Evolutionary conservation across 352 stramenopile species (phyloP).

Genomic region (Globisporangium orthogonon): DNA sequence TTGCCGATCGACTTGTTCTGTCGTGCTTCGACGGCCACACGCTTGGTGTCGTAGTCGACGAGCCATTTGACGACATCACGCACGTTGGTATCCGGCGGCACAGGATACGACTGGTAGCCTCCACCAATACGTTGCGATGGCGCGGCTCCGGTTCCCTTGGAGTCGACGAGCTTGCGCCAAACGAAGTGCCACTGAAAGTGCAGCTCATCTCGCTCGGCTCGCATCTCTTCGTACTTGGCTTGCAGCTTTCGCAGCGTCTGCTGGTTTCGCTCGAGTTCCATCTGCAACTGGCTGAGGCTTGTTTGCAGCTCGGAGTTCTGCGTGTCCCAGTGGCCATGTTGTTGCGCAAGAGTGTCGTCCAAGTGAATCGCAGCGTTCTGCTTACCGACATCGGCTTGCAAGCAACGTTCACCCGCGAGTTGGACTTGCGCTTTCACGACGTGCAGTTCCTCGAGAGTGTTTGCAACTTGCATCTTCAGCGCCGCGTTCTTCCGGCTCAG

Average conservation of each 20-base stretch:
- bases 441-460: conserved; percentile 7
- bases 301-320: neutral
- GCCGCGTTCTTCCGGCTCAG: conserved; percentile 1
- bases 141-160: conserved; percentile 19
- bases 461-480: conserved; percentile 4
- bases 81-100: conserved; percentile 24
- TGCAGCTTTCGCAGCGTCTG: conserved; percentile 14
- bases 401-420: neutral
- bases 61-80: conserved; percentile 36
- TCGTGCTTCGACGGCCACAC: conserved; percentile 18
- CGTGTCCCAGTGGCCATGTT: neutral
- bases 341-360: neutral
- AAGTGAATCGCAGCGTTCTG: neutral
- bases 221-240: conserved; percentile 14
- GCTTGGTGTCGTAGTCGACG: conserved; percentile 32
- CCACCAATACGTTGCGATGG: conserved; percentile 28
- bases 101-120: conserved; percentile 29
- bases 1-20: conserved; percentile 13
- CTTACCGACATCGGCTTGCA: neutral
- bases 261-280: conserved; percentile 12
- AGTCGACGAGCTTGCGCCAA: conserved; percentile 27
- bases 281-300: conserved; percentile 6
- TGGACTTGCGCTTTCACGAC: conserved; percentile 1
- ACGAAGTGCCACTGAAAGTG: conserved; percentile 30
- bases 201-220: conserved; percentile 22